Evolutionary conservation across 257 asterid genomes (phyloP).

Genomic region (Verbascum thapsus): DNA sequence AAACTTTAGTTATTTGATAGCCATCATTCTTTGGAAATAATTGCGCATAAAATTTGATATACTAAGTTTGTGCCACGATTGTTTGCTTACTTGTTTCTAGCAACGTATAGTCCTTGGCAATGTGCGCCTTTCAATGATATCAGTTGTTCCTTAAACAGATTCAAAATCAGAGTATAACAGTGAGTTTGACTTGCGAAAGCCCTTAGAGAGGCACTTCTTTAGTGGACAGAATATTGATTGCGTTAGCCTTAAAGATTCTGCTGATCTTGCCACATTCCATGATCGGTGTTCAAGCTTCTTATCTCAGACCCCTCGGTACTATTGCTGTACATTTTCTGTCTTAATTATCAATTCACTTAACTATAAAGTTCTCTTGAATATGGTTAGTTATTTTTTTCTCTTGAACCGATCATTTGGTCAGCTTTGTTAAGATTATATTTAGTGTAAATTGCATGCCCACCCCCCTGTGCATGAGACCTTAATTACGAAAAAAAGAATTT

Average conservation of each 20-base stretch:
- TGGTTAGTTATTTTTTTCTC: conserved; percentile 1
- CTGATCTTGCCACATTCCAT: conserved; percentile 59
- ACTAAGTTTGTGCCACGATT: background rate
- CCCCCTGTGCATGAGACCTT: too few species aligned
- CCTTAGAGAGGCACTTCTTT: conserved; percentile 76
- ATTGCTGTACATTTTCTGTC: conserved; percentile 15
- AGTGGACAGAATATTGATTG: conserved; percentile 66
- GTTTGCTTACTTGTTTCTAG: background rate
- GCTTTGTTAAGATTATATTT: background rate
- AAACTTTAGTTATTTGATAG: conserved; percentile 6
- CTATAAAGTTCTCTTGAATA: background rate
- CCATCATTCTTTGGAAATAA: conserved; percentile 8
- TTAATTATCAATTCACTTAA: background rate
- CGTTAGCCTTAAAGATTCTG: conserved; percentile 67
- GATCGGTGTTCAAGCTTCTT: conserved; percentile 77
- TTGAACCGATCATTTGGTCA: background rate
- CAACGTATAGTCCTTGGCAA: background rate
- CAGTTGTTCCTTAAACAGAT: conserved; percentile 48
- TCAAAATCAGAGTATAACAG: conserved; percentile 78
- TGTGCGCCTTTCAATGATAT: conserved; percentile 20
- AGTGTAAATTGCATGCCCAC: too few species aligned
- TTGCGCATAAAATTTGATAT: background rate
- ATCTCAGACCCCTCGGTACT: conserved; percentile 68
- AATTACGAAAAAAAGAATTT: too few species aligned
- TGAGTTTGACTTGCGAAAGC: conserved; percentile 91